Base-by-base conservation (phyloP, 208 protist species). In the Angomonas ambiguus region DNA sequence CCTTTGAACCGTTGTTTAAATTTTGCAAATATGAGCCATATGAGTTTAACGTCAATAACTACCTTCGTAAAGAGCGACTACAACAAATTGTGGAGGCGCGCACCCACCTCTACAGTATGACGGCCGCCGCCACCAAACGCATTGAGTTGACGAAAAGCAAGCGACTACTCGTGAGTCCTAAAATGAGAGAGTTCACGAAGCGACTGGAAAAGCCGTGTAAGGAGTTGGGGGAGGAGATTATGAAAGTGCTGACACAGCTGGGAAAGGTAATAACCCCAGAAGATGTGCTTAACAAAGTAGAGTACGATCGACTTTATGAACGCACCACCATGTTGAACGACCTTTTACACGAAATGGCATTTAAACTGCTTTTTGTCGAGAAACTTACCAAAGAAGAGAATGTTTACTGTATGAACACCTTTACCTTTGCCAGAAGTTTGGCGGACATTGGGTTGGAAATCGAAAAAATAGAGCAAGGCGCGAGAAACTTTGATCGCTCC, bases 391-490 rank as follows among this genome's bases (percentile, higher is more conserved):
- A 41, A 32, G 61, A 69, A 10, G 80, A 86, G 30, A 82, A 69
- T 22, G 80, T 82, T 38, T 74, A 67, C 1, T 81, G 71, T 59
- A 38, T 81, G 25, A 57, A 60, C 34, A 72, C 62, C 2, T 74
- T 81, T 24, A 64, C 68, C 11, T 83, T 88, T 42, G 64, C 71
- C 65, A 67, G 49, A 25, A 74, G 71, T 51, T 65, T 88, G 24
- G 48, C 84, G 48, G 70, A 80, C 51, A 80, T 93, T 42, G 72
- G 79, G 3, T 35, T 65, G 25, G 78, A 88, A 45, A 24, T 93
- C 33, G 62, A 77, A 34, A 68, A 77, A 55, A 77, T 84, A 27
- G 81, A 78, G 49, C 55, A 76, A 24, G 24, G 48, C 32, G 77
- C 78, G 65, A 67, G 67, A 32, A 77, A 82, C 51, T 88, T 90